Evolutionary conservation across 1,139 yeast species (phyloP).

Genomic region (Suhomyces bribrorum): DNA sequence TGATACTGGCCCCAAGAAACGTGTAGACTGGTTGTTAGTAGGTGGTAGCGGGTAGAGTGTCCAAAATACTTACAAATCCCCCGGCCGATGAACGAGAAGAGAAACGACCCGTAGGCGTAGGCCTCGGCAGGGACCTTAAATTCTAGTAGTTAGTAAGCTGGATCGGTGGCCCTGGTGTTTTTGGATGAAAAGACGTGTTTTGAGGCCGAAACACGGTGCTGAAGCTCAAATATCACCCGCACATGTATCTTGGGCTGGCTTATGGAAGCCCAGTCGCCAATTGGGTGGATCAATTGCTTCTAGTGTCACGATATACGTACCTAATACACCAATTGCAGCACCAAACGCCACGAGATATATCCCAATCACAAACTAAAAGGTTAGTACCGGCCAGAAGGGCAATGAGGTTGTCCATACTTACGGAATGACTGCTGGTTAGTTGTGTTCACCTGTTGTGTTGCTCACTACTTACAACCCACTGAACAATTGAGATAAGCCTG

Average conservation of each 20-base stretch:
- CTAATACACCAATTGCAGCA: constrained; percentile 52
- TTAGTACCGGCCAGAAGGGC: constrained; percentile 7
- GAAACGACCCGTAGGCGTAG: constrained; percentile 71
- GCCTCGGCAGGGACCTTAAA: constrained; percentile 69
- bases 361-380: constrained; percentile 53
- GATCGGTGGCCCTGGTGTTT: too few species aligned
- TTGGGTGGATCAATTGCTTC: too few species aligned
- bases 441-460: not conserved
- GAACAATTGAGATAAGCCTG: constrained; percentile 62
- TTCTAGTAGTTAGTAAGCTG: constrained; percentile 39
- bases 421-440: constrained; percentile 34
- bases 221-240: too few species aligned
- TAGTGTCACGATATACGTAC: constrained; percentile 36
- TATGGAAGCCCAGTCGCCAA: too few species aligned
- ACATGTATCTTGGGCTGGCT: too few species aligned
- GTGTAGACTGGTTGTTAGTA: constrained; percentile 53
- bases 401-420: constrained; percentile 22
- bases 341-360: constrained; percentile 59
- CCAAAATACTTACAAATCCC: constrained; percentile 56
- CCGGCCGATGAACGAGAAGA: constrained; percentile 82
- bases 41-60: constrained; percentile 1
- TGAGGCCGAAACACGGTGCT: too few species aligned
- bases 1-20: constrained; percentile 62
- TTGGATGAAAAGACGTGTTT: too few species aligned
- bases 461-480: constrained; percentile 55